Conservation (phyloP, 139 green algal species). For the Axilococcus clingmanii region DNA sequence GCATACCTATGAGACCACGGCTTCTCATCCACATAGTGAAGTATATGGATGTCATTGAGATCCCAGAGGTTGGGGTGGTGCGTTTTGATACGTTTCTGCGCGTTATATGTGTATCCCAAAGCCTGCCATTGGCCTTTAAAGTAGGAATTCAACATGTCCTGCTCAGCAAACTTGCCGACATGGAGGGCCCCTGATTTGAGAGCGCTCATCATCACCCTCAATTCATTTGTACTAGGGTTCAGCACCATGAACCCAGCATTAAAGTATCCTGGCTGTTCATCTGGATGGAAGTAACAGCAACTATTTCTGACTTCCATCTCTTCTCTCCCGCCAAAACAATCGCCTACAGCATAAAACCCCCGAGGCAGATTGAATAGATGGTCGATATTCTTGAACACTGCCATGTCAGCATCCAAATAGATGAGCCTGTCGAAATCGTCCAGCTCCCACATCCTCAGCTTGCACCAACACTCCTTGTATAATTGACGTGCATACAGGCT, state of each 20-base stretch:
- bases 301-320: conserved; percentile 10
- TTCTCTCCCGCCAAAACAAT: conserved; percentile 10
- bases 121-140: conserved; percentile 6
- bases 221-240: conserved; percentile 5
- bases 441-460: conserved; percentile 26
- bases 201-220: conserved; percentile 2
- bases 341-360: conserved; percentile 14
- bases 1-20: conserved; percentile 17
- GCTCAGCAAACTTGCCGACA: conserved; percentile 12
- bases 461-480: conserved; percentile 17
- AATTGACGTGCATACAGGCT: conserved; percentile 12
- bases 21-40: conserved; percentile 17
- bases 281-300: conserved; percentile 17
- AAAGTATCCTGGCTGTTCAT: conserved; percentile 12
- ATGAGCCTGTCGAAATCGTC: conserved; percentile 13
- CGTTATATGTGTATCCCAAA: conserved; percentile 16
- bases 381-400: conserved; percentile 7
- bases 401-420: conserved; percentile 24
- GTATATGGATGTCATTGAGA: conserved; percentile 4
- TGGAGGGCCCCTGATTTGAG: neutral
- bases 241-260: conserved; percentile 22
- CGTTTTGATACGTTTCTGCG: conserved; percentile 21
- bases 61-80: conserved; percentile 18
- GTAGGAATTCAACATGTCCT: conserved; percentile 18
- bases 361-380: conserved; percentile 18